These are phyloP conservation scores for Pyrus bretschneideri DNA, from an alignment of 306 rosid species.

Conservation along the genomic window DNA sequence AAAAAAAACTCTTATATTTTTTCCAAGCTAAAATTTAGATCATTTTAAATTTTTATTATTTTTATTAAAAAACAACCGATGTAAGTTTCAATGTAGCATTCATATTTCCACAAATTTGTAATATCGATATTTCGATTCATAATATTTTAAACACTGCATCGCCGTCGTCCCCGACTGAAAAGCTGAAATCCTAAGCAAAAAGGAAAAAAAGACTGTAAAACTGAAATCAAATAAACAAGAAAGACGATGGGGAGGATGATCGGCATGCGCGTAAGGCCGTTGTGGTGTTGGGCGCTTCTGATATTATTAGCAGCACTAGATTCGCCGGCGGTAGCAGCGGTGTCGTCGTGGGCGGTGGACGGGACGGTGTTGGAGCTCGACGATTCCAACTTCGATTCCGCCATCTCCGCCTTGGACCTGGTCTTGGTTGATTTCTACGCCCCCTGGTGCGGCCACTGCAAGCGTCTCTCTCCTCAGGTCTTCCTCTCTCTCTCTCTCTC, in stretches of 20 bases:
- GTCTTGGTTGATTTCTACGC: conserved; percentile 89
- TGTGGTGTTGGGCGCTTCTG: not conserved
- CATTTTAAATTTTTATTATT: too few species aligned
- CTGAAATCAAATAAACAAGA: not conserved
- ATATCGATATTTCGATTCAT: too few species aligned
- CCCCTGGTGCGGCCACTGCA: conserved; percentile 99
- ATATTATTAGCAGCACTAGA: not conserved
- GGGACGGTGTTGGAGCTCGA: conserved; percentile 81
- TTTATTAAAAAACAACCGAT: too few species aligned
- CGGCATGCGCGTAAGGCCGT: not conserved
- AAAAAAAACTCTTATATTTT: too few species aligned
- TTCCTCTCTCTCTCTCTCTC: not conserved
- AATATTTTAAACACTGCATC: too few species aligned
- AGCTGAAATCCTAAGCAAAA: too few species aligned
- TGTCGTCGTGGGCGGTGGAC: conserved; percentile 43
- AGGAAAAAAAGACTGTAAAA: not conserved
- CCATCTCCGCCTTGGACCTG: conserved; percentile 65
- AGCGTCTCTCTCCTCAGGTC: conserved; percentile 95
- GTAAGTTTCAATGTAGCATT: too few species aligned
- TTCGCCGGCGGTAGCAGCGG: not conserved
- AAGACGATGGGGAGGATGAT: not conserved
- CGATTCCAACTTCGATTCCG: conserved; percentile 83
- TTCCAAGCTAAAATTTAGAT: too few species aligned
- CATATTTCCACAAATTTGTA: too few species aligned
- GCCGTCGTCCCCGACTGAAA: too few species aligned